Base-by-base conservation (phyloP, 2,329 filamentous ascomycete genomes). In the Sarocladium kiliense region DNA sequence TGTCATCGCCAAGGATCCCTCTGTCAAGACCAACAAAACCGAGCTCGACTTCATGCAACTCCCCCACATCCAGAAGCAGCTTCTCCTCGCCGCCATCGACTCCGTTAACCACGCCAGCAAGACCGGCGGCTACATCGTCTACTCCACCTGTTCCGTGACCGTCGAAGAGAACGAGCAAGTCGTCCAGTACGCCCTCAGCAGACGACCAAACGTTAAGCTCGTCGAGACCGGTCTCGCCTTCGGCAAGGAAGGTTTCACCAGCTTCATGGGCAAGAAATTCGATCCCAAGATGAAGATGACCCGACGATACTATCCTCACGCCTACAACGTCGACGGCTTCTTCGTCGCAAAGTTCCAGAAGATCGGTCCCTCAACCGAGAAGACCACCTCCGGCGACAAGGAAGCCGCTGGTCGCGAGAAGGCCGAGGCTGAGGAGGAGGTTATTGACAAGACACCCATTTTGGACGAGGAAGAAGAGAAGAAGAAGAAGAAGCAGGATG, bases 341-440 rank as follows among this genome's bases (percentile, higher is more conserved):
- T 99, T 91, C 69, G 94, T 99, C 58, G 90, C 91, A 66, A 99
- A 99, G 73, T 88, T 99, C 74, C 92, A 96, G 74, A 99, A 99
- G 80, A 84, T 84, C 16, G 93, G 85, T 0, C 88, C 90, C 2
- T 89, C 88, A 39, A 86, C 89, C 1, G 74, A 78, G 56, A 83
- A 81, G 58, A 60, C 60, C 45, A 50, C 58, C 14, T 65, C 60
- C 10, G 23, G 5, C 21, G 50, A 53, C 34, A 30, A 53, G 32
- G 63, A 63, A 14, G 57, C 54, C 53, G 60, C 61, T 30, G 65
- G 74, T 25, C 59, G 58, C 47, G 75, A 76, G 54, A 65, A 64
- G 55, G 56, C 61, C 23, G 54, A 54, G 18, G 58, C 58, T 53
- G 62, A 63, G 34, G 67, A 73, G 36, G 77, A 79, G 45, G 69